Evolutionary conservation across 805 yeast species (phyloP).

Genomic region (Nakazawaea pomicola): DNA sequence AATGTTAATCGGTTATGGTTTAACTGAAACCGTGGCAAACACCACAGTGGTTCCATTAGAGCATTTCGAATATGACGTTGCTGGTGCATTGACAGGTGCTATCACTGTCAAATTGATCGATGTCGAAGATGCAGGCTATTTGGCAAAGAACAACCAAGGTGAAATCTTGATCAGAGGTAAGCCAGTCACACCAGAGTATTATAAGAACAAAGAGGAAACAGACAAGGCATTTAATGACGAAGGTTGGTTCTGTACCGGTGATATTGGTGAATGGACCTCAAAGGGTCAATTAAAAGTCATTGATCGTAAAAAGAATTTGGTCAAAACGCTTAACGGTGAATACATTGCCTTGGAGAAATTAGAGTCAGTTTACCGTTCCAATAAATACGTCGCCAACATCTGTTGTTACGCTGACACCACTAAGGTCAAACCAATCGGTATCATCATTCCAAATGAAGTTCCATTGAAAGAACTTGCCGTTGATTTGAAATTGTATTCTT

Average conservation of each 20-base stretch:
- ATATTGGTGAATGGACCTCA: slow-evolving; percentile 88
- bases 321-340: slow-evolving; percentile 95
- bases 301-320: slow-evolving; percentile 93
- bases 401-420: slow-evolving; percentile 90
- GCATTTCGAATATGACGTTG: slow-evolving; percentile 66
- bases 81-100: slow-evolving; percentile 80
- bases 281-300: slow-evolving; percentile 77
- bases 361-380: slow-evolving; percentile 87
- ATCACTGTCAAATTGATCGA: slow-evolving; percentile 86
- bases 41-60: slow-evolving; percentile 63
- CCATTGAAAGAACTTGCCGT: slow-evolving; percentile 58
- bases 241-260: slow-evolving; percentile 97
- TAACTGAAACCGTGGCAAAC: slow-evolving; percentile 95
- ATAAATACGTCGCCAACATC: slow-evolving; percentile 67
- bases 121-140: slow-evolving; percentile 87
- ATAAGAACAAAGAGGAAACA: slow-evolving; percentile 79
- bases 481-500: slow-evolving; percentile 44
- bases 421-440: slow-evolving; percentile 89
- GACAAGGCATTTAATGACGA: slow-evolving; percentile 61
- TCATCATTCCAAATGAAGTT: slow-evolving; percentile 74
- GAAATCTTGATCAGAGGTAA: slow-evolving; percentile 80
- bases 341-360: slow-evolving; percentile 94
- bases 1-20: slow-evolving; percentile 90
- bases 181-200: slow-evolving; percentile 72
- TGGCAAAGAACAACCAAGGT: slow-evolving; percentile 88